Percentiles rank a stretch among this genome's conserved stretches.
Conservation (phyloP, 495 filamentous ascomycete genomes). For the Xylaria castorea region DNA sequence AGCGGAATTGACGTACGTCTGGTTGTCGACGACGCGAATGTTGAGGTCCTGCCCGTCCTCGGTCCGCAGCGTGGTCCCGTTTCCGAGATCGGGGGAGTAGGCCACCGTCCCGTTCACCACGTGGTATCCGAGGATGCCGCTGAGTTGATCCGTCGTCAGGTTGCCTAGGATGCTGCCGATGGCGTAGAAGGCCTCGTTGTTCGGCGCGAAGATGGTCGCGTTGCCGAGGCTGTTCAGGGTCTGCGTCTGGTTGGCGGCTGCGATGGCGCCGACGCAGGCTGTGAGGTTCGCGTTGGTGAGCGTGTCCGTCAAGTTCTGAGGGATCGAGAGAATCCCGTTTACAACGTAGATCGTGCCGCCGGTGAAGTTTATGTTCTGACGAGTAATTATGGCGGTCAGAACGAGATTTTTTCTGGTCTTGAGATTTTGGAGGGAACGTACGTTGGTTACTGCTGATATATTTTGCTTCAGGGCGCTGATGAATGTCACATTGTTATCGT, state of each 20-base stretch:
- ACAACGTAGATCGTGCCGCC: too few relatives aligned
- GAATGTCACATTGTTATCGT: conserved; percentile 41
- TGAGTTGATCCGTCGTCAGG: conserved; percentile 55
- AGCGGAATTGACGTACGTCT: conserved; percentile 49
- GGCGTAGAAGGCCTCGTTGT: conserved; percentile 66
- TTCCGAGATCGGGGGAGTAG: conserved; percentile 60
- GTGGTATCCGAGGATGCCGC: conserved; percentile 63
- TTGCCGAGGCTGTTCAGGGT: conserved; percentile 56
- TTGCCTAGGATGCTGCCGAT: conserved; percentile 60
- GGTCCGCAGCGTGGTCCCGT: conserved; percentile 60
- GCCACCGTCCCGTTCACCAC: conserved; percentile 59
- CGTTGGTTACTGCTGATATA: too few relatives aligned
- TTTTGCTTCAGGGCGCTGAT: conserved; percentile 46
- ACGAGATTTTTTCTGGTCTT: too few relatives aligned
- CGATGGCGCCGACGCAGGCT: too few relatives aligned
- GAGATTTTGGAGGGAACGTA: too few relatives aligned
- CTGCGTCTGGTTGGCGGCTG: conserved; percentile 49
- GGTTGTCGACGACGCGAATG: conserved; percentile 44
- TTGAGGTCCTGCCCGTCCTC: conserved; percentile 44
- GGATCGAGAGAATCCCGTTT: too few relatives aligned
- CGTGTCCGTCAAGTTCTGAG: too few relatives aligned
- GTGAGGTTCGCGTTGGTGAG: too few relatives aligned
- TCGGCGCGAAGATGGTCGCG: conserved; percentile 71
- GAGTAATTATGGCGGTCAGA: too few relatives aligned
- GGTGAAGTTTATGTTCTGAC: too few relatives aligned